Evolutionary conservation across 768 basidiomycete genomes (phyloP).

Genomic region (Calvatia gigantea): DNA sequence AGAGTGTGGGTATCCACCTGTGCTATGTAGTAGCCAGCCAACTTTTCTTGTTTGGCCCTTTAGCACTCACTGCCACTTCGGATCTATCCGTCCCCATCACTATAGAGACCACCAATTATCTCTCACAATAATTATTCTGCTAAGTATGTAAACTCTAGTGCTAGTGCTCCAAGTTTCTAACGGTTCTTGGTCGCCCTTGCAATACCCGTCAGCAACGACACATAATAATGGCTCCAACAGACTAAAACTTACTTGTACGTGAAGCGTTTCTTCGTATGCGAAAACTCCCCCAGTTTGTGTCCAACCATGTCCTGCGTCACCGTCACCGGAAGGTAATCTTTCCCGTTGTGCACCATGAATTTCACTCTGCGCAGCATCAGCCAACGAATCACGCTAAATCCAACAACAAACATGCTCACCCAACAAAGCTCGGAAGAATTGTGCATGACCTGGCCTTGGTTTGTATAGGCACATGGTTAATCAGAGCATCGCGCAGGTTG

Average conservation of each 20-base stretch:
- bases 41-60: slow-evolving; percentile 12
- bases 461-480: slow-evolving; percentile 80
- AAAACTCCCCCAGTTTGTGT: slow-evolving; percentile 95
- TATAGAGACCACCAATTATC: slow-evolving; percentile 16
- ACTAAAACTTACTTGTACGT: slow-evolving; percentile 77
- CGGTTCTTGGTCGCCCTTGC: slow-evolving; percentile 11
- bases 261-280: slow-evolving; percentile 86
- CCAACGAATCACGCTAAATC: neutral
- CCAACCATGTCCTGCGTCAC: slow-evolving; percentile 98
- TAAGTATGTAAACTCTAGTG: too few relatives aligned
- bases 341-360: slow-evolving; percentile 95
- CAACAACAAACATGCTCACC: slow-evolving; percentile 45
- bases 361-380: slow-evolving; percentile 49
- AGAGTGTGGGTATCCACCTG: too few relatives aligned
- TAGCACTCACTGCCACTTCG: slow-evolving; percentile 12
- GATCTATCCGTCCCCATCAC: slow-evolving; percentile 20
- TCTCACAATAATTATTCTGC: neutral
- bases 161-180: neutral
- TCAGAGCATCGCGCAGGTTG: slow-evolving; percentile 74
- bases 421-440: slow-evolving; percentile 93
- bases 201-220: neutral
- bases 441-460: slow-evolving; percentile 90
- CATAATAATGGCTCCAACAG: neutral
- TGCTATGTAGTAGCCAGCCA: neutral
- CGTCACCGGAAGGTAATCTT: slow-evolving; percentile 78